phyloP scores from a whole-genome alignment of 768 basidiomycete species.

The Kwoniella dejecticola region DNA sequence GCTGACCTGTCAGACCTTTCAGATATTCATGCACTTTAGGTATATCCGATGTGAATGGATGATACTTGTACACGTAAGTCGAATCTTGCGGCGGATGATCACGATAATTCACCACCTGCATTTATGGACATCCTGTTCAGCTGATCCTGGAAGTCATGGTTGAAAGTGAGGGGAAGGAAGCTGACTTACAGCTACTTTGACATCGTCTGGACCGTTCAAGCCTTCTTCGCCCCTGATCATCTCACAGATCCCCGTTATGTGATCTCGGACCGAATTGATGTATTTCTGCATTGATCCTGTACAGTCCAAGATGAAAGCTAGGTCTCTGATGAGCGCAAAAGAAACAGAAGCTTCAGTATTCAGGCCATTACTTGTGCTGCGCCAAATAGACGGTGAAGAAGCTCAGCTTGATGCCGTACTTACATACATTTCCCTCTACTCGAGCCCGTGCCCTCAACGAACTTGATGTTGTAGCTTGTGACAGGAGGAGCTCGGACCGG shows the following conservation, averaged over 20 bases:
- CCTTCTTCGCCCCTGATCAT: conserved; percentile 93
- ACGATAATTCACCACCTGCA: conserved; percentile 82
- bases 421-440: conserved; percentile 48
- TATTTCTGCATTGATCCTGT: conserved; percentile 64
- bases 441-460: conserved; percentile 29
- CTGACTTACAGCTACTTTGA: conserved; percentile 67
- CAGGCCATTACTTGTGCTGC: no score
- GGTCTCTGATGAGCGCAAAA: conserved; percentile 62
- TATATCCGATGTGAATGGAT: conserved; percentile 92
- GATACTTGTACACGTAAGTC: conserved; percentile 88
- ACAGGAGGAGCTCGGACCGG: conserved; percentile 29
- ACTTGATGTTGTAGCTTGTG: conserved; percentile 35
- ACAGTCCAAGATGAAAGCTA: conserved; percentile 94
- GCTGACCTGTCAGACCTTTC: conserved; percentile 62
- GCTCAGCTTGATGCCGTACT: conserved; percentile 4
- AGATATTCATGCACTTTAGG: conserved; percentile 80
- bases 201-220: conserved; percentile 80
- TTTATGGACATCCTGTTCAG: neutral
- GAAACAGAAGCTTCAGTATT: neutral
- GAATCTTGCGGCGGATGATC: conserved; percentile 98
- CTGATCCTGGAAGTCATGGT: neutral
- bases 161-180: neutral
- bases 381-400: no score
- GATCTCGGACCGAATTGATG: conserved; percentile 71
- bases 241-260: conserved; percentile 92